These are phyloP conservation scores for Lonicera japonica DNA, from an alignment of 129 eudicot genomes.

Conservation along the genomic window DNA sequence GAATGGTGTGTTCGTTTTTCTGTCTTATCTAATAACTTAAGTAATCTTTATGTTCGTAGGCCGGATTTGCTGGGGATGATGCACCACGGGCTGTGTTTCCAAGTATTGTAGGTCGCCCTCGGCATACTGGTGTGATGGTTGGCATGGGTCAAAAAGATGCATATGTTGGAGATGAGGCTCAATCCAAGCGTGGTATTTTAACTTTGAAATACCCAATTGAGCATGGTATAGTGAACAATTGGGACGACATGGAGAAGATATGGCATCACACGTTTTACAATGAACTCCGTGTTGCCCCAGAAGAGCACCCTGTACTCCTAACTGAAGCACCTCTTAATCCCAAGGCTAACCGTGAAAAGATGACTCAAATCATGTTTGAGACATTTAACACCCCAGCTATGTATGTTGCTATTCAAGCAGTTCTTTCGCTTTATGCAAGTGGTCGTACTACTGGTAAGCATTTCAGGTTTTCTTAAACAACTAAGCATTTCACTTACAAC, in stretches of 20 bases:
- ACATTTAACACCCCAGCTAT: conserved; percentile 74
- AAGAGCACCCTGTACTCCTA: conserved; percentile 72
- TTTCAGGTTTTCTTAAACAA: conserved; percentile 10
- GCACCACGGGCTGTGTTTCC: conserved; percentile 93
- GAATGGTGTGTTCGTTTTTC: neutral
- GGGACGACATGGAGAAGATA: conserved; percentile 87
- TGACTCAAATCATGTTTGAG: conserved; percentile 83
- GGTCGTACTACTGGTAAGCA: conserved; percentile 76
- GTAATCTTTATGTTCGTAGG: conserved; percentile 25
- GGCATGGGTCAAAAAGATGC: conserved; percentile 90
- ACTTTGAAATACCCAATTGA: conserved; percentile 76
- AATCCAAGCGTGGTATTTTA: conserved; percentile 74
- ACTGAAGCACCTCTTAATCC: conserved; percentile 83
- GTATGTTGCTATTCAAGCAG: conserved; percentile 81
- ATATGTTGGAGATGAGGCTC: conserved; percentile 78
- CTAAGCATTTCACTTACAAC: neutral
- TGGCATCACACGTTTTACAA: conserved; percentile 90
- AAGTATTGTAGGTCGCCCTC: conserved; percentile 79
- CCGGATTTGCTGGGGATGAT: conserved; percentile 92
- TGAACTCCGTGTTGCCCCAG: conserved; percentile 86
- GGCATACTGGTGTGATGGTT: conserved; percentile 82
- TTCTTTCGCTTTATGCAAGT: conserved; percentile 73
- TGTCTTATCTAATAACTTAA: neutral
- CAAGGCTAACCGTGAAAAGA: conserved; percentile 81
- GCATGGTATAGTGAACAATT: conserved; percentile 78